Conservation (phyloP, 192 early-diverging fungal species). For the Chytriomyces confervae region DNA sequence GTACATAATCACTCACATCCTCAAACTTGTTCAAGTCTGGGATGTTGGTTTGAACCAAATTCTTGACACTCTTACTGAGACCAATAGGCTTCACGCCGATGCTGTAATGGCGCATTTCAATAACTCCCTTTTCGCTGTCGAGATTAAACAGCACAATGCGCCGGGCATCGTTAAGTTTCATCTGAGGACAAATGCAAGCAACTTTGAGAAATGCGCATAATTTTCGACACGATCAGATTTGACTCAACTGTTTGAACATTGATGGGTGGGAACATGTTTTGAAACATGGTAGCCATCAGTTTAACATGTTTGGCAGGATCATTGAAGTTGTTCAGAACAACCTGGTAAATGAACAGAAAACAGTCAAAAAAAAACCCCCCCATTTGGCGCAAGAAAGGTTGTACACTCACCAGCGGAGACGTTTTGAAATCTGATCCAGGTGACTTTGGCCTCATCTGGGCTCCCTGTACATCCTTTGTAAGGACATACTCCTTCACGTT, state of each 20-base stretch:
- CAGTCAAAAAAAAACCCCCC: slow-evolving; percentile 21
- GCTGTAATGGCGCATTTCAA: slow-evolving; percentile 94
- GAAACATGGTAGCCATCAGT: slow-evolving; percentile 92
- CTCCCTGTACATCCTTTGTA: slow-evolving; percentile 77
- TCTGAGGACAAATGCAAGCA: slow-evolving; percentile 50
- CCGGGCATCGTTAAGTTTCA: slow-evolving; percentile 87
- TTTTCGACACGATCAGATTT: not conserved
- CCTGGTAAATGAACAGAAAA: slow-evolving; percentile 30
- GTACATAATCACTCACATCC: slow-evolving; percentile 93
- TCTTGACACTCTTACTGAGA: slow-evolving; percentile 88
- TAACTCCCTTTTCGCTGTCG: slow-evolving; percentile 74
- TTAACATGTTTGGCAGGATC: slow-evolving; percentile 79
- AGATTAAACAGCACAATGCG: slow-evolving; percentile 93
- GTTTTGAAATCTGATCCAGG: slow-evolving; percentile 78
- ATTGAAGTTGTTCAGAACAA: slow-evolving; percentile 83
- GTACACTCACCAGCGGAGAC: slow-evolving; percentile 74
- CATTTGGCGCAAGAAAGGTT: slow-evolving; percentile 45
- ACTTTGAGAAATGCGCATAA: slow-evolving; percentile 3
- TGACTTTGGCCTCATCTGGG: slow-evolving; percentile 79
- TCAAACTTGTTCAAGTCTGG: slow-evolving; percentile 80
- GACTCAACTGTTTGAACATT: slow-evolving; percentile 79
- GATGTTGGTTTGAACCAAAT: slow-evolving; percentile 75
- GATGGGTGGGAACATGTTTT: slow-evolving; percentile 96
- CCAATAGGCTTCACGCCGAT: slow-evolving; percentile 88
- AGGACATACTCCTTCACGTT: slow-evolving; percentile 81